Percentiles rank a stretch among this genome's conserved stretches.
Evolutionary conservation across 2,329 filamentous ascomycete species (phyloP).

Genomic region (Nemania bipapillata): DNA sequence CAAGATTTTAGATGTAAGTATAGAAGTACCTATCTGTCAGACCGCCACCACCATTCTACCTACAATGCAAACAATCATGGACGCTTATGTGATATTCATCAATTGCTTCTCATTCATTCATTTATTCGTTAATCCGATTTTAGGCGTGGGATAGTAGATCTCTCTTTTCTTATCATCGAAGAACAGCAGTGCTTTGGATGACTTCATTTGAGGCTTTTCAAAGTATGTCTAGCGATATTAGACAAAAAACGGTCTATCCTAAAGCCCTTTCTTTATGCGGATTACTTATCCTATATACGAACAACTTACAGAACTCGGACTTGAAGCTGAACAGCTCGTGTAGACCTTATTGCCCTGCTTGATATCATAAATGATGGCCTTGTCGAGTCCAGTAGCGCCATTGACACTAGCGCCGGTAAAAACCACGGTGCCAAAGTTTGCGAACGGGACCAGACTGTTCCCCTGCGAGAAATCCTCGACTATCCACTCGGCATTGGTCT

Average conservation of each 20-base stretch:
- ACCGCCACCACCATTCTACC: too few species aligned
- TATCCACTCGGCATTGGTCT: constrained; percentile 71
- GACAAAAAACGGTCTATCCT: not conserved
- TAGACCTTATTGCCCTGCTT: constrained; percentile 55
- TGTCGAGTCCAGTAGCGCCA: constrained; percentile 51
- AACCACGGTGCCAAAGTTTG: constrained; percentile 58
- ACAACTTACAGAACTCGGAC: constrained; percentile 45
- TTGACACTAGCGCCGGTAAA: constrained; percentile 57
- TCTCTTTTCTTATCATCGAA: too few species aligned
- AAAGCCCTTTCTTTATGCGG: not conserved
- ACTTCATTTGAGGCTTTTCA: not conserved
- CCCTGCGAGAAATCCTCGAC: constrained; percentile 64
- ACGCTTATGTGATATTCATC: too few species aligned
- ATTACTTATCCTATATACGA: constrained; percentile 38
- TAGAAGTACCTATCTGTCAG: too few species aligned
- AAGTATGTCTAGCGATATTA: not conserved
- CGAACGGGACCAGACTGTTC: constrained; percentile 57
- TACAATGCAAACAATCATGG: too few species aligned
- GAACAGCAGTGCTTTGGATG: not conserved
- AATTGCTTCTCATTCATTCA: too few species aligned
- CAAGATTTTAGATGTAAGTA: too few species aligned
- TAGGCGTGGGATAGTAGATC: too few species aligned
- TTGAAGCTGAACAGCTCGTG: constrained; percentile 48
- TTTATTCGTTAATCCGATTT: too few species aligned
- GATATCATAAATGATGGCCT: constrained; percentile 59